Percentiles rank a stretch among this genome's conserved stretches.
Evolutionary conservation across 1,284 basidiomycete genomes (phyloP).

Genomic region (Agaricales sp.): DNA sequence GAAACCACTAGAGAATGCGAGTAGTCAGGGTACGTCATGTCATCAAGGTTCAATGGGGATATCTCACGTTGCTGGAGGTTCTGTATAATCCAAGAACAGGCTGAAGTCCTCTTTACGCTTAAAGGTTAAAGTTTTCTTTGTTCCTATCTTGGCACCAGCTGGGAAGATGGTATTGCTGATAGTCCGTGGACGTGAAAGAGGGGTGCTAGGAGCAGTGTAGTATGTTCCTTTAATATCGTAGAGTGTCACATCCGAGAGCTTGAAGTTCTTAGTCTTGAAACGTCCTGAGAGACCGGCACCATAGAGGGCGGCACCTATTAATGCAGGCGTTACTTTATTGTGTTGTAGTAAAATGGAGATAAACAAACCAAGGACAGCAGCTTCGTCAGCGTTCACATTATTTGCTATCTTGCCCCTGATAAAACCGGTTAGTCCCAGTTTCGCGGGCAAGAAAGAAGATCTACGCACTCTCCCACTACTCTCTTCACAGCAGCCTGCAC

Average conservation of each 20-base stretch:
- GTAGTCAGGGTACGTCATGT: neutral
- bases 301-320: constrained; percentile 73
- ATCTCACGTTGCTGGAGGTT: constrained; percentile 44
- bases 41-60: neutral
- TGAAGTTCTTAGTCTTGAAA: constrained; percentile 95
- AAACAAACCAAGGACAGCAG: constrained; percentile 71
- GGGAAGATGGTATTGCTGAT: constrained; percentile 73
- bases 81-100: constrained; percentile 65
- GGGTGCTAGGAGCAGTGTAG: constrained; percentile 44
- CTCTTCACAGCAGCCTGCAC: constrained; percentile 76
- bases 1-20: constrained; percentile 35
- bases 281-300: constrained; percentile 85
- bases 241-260: constrained; percentile 63
- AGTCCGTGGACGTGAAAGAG: constrained; percentile 43
- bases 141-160: constrained; percentile 59
- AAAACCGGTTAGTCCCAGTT: constrained; percentile 9
- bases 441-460: neutral
- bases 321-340: constrained; percentile 3
- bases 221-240: constrained; percentile 76
- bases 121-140: constrained; percentile 78
- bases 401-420: constrained; percentile 71
- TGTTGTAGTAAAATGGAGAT: neutral
- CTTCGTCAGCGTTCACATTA: constrained; percentile 97
- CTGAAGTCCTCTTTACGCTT: constrained; percentile 73
- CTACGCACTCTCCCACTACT: constrained; percentile 63